A percentile compares a stretch with the other conserved stretches of the same genome.
Evolutionary conservation across 768 basidiomycete genomes (phyloP).

Genomic region (Amanita exitialis): DNA sequence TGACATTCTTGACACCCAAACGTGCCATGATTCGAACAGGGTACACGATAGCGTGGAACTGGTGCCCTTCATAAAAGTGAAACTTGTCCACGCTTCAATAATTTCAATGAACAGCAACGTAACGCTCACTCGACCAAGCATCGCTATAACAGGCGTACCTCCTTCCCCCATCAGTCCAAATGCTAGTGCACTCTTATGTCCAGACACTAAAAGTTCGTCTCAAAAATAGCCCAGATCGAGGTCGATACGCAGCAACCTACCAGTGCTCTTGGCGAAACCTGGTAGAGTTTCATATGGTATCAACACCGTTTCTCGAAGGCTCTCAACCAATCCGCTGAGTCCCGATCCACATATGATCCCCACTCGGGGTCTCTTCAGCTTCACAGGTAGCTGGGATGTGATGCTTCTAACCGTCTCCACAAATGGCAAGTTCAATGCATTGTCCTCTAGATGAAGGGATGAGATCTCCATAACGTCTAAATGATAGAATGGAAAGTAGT

Average conservation of each 20-base stretch:
- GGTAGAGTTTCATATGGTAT: slow-evolving; percentile 61
- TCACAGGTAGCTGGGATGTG: slow-evolving; percentile 18
- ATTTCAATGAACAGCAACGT: neutral
- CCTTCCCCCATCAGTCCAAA: slow-evolving; percentile 67
- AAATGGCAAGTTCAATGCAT: slow-evolving; percentile 5
- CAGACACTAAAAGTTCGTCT: slow-evolving; percentile 42
- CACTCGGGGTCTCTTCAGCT: slow-evolving; percentile 41
- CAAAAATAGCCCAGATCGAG: neutral
- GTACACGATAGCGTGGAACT: slow-evolving; percentile 58
- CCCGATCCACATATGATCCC: slow-evolving; percentile 89
- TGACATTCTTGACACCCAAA: slow-evolving; percentile 65
- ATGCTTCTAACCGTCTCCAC: slow-evolving; percentile 3
- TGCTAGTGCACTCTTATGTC: slow-evolving; percentile 72
- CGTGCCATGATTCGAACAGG: slow-evolving; percentile 73
- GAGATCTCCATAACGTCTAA: slow-evolving; percentile 2
- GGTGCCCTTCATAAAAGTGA: slow-evolving; percentile 80
- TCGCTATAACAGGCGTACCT: slow-evolving; percentile 76
- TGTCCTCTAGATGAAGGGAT: neutral
- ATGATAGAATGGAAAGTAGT: neutral
- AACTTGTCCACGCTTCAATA: slow-evolving; percentile 36
- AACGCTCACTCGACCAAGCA: slow-evolving; percentile 70
- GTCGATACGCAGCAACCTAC: slow-evolving; percentile 24
- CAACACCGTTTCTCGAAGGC: slow-evolving; percentile 42
- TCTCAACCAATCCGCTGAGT: slow-evolving; percentile 61
- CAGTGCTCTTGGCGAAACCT: slow-evolving; percentile 72